These are phyloP conservation scores for Aspergillus felis DNA, from an alignment of 2,329 filamentous ascomycete genomes.

Conservation along the genomic window DNA sequence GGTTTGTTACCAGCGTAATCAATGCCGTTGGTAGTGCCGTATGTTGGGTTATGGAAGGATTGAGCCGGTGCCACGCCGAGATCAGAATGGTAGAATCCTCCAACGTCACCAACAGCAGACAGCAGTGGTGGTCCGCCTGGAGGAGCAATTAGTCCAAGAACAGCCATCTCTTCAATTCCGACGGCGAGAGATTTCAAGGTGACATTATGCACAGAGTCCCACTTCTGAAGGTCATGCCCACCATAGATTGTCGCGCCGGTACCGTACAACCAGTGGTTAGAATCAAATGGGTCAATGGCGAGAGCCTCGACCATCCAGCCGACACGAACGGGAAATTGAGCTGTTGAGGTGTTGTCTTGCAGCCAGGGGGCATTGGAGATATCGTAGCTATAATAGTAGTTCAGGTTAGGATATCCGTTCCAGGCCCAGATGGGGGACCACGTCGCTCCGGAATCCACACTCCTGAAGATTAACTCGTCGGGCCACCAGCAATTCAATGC, in stretches of 20 bases:
- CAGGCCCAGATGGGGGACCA: slow-evolving; percentile 55
- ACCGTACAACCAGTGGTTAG: slow-evolving; percentile 59
- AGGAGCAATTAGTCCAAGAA: slow-evolving; percentile 48
- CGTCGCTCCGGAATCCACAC: slow-evolving; percentile 51
- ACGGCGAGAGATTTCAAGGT: slow-evolving; percentile 50
- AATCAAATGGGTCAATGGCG: slow-evolving; percentile 57
- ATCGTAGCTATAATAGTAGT: slow-evolving; percentile 47
- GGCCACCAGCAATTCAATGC: slow-evolving; percentile 59
- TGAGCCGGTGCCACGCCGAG: slow-evolving; percentile 43
- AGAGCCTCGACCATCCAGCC: slow-evolving; percentile 61
- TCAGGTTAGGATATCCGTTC: slow-evolving; percentile 44
- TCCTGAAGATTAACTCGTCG: slow-evolving; percentile 55
- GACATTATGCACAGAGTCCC: slow-evolving; percentile 50
- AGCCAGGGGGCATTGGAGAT: slow-evolving; percentile 53
- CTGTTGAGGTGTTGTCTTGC: slow-evolving; percentile 43
- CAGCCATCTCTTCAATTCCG: slow-evolving; percentile 54
- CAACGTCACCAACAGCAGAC: slow-evolving; percentile 50
- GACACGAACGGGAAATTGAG: slow-evolving; percentile 26
- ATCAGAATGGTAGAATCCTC: slow-evolving; percentile 43
- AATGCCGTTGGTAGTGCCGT: slow-evolving; percentile 44
- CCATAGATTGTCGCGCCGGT: slow-evolving; percentile 55
- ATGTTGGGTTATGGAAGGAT: slow-evolving; percentile 48
- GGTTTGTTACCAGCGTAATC: slow-evolving; percentile 41
- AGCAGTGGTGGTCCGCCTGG: slow-evolving; percentile 51
- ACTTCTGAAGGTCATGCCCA: slow-evolving; percentile 53